Base-by-base conservation (phyloP, 2,329 filamentous ascomycete genomes). In the Arthroderma sp. region DNA sequence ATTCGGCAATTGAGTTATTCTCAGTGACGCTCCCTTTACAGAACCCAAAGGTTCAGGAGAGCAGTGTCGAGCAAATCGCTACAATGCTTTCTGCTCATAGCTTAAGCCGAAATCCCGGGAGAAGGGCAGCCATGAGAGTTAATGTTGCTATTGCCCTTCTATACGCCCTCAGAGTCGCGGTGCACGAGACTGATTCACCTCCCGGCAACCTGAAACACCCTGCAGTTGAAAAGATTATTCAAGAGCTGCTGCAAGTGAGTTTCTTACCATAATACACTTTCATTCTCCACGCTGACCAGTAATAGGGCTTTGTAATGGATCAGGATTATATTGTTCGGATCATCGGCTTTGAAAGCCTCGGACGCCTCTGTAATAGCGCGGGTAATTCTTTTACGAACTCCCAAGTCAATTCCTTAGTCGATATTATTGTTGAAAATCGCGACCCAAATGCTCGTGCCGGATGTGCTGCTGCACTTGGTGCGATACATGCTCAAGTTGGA, bases 361-460 rank as follows among this genome's bases (percentile, higher is more conserved):
- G 88, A 10, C 78, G 87, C 33, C 75, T 98, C 1, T 96, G 91
- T 64, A 88, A 73, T 47, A 75, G 71, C 43, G 87, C 86, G 43
- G 93, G 91, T 34, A 94, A 91, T 50, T 71, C 81, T 1, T 91
- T 94, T 56, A 98, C 91, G 0, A 88, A 86, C 51, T 73, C 78
- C 29, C 87, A 95, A 63, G 85, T 98, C 55, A 95, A 93, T 58
- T 82, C 82, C 58, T 73, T 98, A 6, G 82, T 96, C 37, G 89
- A 98, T 56, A 94, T 84, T 1, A 95, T 98, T 51, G 87, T 98
- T 4, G 77, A 82, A 38, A 95, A 98, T 62, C 77, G 89, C 44
- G 91, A 98, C 60, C 91, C 91, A 0, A 89, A 85, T 60, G 87
- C 87, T 33, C 80, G 91, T 60, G 88, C 93, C 38, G 91, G 91